Evolutionary conservation across 2,329 filamentous ascomycete species (phyloP).

Genomic region (Pseudopyrenochaeta lycopersici): DNA sequence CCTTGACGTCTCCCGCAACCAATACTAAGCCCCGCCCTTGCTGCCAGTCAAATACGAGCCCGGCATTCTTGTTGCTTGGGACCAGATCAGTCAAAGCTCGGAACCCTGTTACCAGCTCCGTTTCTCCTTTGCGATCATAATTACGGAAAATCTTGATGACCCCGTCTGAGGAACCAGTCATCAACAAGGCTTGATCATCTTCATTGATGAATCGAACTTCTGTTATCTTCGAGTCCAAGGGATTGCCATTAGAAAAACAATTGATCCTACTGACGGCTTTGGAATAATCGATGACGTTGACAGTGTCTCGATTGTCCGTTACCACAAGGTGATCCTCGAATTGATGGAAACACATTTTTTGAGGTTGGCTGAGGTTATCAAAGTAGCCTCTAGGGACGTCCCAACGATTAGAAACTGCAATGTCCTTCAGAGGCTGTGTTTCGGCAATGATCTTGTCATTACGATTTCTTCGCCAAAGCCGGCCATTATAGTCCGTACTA

Average conservation of each 20-base stretch:
- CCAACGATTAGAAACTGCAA: constrained; percentile 87
- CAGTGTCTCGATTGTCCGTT: constrained; percentile 89
- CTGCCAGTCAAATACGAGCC: constrained; percentile 98
- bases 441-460: constrained; percentile 93
- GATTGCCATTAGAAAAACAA: constrained; percentile 94
- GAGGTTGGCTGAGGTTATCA: constrained; percentile 88
- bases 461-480: constrained; percentile 88
- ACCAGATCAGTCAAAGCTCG: constrained; percentile 92
- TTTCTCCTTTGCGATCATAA: constrained; percentile 79
- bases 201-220: constrained; percentile 98
- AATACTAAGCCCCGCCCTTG: constrained; percentile 94
- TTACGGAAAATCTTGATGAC: constrained; percentile 92
- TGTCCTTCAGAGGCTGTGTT: constrained; percentile 91
- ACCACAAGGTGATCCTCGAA: constrained; percentile 96
- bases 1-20: constrained; percentile 94
- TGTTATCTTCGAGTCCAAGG: constrained; percentile 87
- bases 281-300: constrained; percentile 83
- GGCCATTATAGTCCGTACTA: constrained; percentile 94
- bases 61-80: constrained; percentile 91
- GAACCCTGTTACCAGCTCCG: constrained; percentile 90
- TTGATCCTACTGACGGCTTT: constrained; percentile 72
- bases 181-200: constrained; percentile 91
- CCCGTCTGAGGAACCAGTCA: constrained; percentile 95
- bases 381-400: constrained; percentile 83
- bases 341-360: constrained; percentile 95